Evolutionary conservation across 352 stramenopile genomes (phyloP), one percentile per base, ranked within the genome.

Genomic region (Globisporangium apiculatum): DNA sequence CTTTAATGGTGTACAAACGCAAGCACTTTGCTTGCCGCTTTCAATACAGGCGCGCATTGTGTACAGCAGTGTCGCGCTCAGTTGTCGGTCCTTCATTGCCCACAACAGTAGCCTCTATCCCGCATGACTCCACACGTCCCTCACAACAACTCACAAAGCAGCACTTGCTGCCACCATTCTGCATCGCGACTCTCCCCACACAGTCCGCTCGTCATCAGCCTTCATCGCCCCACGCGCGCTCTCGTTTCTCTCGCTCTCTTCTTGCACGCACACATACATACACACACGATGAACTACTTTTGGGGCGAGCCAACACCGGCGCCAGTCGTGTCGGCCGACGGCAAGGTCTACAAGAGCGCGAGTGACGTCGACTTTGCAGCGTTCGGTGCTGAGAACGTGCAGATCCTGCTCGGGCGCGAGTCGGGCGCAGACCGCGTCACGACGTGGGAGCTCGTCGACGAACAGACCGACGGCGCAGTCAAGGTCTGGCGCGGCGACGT

Each of bases 401-500:
- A 78, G 57, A 74, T 89, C 47, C 66, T 93, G 50, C 69, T 91
- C 0, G 64, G 65, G 17, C 79, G 82, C 47, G 61, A 89, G 73
- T 72, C 74, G 24, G 80, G 79, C 43, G 60, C 73, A 2, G 81
- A 90, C 67, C 71, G 76, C 18, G 73, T 88, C 40, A 91, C 80
- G 11, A 83, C 68, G 42, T 93, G 83, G 83, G 73, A 85, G 48
- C 57, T 90, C 55, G 71, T 88, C 24, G 74, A 87, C 49, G 71
- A 84, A 24, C 51, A 72, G 0, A 62, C 84, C 2, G 71, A 68
- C 0, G 67, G 84, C 4, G 66, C 61, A 9, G 66, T 84, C 10
- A 62, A 67, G 45, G 74, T 93, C 62, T 90, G 77, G 75, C 79
- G 81, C 53, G 83, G 80, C 31, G 72, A 75, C 18, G 76, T 93